Evolutionary conservation across 768 basidiomycete species (phyloP).

Genomic region (Jaapia argillacea): DNA sequence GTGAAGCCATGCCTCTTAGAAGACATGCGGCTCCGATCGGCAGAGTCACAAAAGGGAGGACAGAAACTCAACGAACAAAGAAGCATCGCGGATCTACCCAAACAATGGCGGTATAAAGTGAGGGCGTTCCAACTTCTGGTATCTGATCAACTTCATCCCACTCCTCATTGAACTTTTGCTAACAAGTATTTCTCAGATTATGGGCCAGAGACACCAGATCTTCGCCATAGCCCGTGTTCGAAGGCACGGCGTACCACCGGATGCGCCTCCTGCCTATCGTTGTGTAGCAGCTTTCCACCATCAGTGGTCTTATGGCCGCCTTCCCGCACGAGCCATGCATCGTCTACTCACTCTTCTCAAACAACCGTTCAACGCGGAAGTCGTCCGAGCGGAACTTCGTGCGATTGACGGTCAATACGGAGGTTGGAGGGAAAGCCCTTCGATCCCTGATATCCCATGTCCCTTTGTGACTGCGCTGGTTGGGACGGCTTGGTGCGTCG

Average conservation of each 20-base stretch:
- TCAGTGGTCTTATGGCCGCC: constrained; percentile 28
- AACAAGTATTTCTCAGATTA: too few relatives aligned
- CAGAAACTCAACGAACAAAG: too few relatives aligned
- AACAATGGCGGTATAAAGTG: too few relatives aligned
- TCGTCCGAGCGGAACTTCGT: constrained; percentile 26
- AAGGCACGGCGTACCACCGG: constrained; percentile 11
- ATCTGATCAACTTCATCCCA: too few relatives aligned
- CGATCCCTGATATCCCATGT: constrained; percentile 18
- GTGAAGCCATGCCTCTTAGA: too few relatives aligned
- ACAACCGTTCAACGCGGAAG: constrained; percentile 24
- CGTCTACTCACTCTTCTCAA: constrained; percentile 25
- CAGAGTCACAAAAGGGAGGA: too few relatives aligned
- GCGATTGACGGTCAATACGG: constrained; percentile 22
- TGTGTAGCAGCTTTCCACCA: constrained; percentile 31
- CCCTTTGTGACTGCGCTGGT: constrained; percentile 23
- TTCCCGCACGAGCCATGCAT: constrained; percentile 20
- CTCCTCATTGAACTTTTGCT: too few relatives aligned
- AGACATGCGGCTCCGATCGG: too few relatives aligned
- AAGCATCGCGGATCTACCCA: too few relatives aligned
- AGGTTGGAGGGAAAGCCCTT: constrained; percentile 5
- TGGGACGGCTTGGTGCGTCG: constrained; percentile 18
- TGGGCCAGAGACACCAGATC: constrained; percentile 32
- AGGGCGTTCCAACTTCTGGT: too few relatives aligned
- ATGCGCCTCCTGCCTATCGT: constrained; percentile 19
- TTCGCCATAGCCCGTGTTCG: constrained; percentile 27